phyloP scores from a whole-genome alignment of 345 rosid species.

The Laguncularia racemosa region DNA sequence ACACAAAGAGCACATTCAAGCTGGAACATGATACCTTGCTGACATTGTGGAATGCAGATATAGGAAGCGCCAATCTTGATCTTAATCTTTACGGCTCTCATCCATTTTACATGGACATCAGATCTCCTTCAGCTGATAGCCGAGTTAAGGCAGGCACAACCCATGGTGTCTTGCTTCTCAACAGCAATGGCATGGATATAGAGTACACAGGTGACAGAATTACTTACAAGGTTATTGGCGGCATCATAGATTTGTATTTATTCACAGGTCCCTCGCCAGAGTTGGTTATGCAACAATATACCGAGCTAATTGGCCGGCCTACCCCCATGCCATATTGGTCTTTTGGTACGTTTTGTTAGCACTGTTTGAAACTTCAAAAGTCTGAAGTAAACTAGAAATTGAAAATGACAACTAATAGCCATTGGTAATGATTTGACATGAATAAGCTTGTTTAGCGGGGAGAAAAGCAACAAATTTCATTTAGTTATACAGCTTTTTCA shows the following conservation, averaged over 20 bases:
- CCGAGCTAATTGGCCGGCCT: constrained; percentile 57
- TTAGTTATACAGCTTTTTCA: no score
- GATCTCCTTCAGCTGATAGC: constrained; percentile 25
- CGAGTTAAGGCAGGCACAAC: constrained; percentile 28
- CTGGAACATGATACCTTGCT: constrained; percentile 20
- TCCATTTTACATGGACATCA: constrained; percentile 64
- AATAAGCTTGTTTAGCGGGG: no score
- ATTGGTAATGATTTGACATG: no score
- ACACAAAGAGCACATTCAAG: constrained; percentile 49
- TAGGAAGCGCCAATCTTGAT: constrained; percentile 24
- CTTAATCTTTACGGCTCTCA: constrained; percentile 71
- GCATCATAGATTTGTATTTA: constrained; percentile 50
- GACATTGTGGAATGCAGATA: constrained; percentile 60
- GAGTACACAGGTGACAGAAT: constrained; percentile 45
- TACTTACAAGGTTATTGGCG: constrained; percentile 56
- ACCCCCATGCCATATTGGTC: constrained; percentile 88
- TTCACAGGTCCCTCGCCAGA: constrained; percentile 53
- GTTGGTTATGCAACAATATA: constrained; percentile 55
- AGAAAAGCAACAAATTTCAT: no score
- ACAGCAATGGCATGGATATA: constrained; percentile 73
- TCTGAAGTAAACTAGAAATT: no score
- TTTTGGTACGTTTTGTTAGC: constrained; percentile 27
- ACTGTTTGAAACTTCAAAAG: no score
- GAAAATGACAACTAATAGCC: no score
- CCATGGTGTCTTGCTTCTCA: constrained; percentile 63